Base-by-base conservation (phyloP, 1,139 yeast species). In the Candida tetrigidarum region DNA sequence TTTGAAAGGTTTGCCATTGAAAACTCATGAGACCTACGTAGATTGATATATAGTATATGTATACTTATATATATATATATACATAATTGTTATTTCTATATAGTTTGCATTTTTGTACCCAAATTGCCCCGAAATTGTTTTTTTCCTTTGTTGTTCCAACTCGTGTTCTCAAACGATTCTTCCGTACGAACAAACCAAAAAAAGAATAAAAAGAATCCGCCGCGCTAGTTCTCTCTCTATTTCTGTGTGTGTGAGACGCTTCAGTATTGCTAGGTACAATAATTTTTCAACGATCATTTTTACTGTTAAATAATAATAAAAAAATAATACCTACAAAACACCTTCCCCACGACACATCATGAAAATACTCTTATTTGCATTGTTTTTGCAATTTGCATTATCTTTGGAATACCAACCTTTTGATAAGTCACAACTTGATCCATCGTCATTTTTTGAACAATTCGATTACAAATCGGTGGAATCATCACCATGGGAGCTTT, bases 391-490 rank as follows among this genome's bases (percentile, higher is more conserved):
- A 14, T 5, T 28, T 15, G 41, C 27, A n/a, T n/a, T 26, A 5
- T 30, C 41, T n/a, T 18, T 36, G 3, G 16, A 37, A n/a, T 72
- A 61, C 48, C 47, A 42, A 19, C 69, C 79, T 2, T 73, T 67
- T 46, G 65, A 64, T 26, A 45, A 53, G 37, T 57, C 55, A 10
- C 46, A 44, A 33, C 57, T 78, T 18, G 42, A 63, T 1, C 51
- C 63, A 4, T 72, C 71, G 9, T 74, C 88, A 1, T 76, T 84
- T 55, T 79, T 85, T 52, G 96, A 89, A 63, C 95, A 86, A 58
- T 89, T 90, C 58, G 71, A 69, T 45, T 62, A 64, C 45, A 47
- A 52, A 2, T 57, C 63, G 12, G 70, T 76, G 14, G 69, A 64
- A 12, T 63, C 69, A 9, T 70, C 79, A 2, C 67, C 76, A 33